Conservation (phyloP, 352 stramenopile species). For the Phytophthora ramorum region DNA sequence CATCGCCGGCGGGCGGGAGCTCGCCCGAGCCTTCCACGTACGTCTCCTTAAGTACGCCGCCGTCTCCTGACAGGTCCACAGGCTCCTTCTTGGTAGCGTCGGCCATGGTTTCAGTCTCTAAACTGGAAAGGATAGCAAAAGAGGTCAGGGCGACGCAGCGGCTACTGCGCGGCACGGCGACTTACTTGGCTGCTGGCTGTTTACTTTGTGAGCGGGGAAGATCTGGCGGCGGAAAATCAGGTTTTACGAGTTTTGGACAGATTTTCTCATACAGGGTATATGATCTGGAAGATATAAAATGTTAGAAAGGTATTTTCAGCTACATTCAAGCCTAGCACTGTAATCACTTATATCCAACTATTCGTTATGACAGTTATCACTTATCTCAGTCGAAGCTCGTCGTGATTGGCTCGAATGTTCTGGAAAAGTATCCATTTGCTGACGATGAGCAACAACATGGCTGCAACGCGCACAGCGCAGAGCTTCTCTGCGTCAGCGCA, state of each 20-base stretch:
- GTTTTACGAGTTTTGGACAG: not conserved
- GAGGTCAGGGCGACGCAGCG: not conserved
- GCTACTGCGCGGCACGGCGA: not conserved
- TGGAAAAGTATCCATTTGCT: constrained; percentile 36
- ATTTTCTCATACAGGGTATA: not conserved
- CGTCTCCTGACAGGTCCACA: constrained; percentile 88
- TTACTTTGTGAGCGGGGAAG: constrained; percentile 29
- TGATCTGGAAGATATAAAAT: not conserved
- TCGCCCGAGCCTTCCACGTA: constrained; percentile 90
- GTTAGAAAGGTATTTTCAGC: not conserved
- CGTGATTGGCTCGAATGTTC: constrained; percentile 50
- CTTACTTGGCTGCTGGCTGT: constrained; percentile 6
- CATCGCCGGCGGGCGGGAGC: constrained; percentile 73
- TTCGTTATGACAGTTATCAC: not conserved
- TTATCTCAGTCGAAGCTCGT: not conserved
- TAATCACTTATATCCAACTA: no score
- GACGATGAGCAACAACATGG: no score
- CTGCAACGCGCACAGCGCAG: no score
- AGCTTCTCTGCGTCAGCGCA: constrained; percentile 45
- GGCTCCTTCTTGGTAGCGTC: constrained; percentile 45
- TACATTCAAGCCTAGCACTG: no score
- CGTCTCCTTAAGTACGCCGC: constrained; percentile 93
- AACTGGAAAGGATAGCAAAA: not conserved
- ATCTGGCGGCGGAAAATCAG: constrained; percentile 9
- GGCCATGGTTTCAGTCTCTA: constrained; percentile 37